Evolutionary conservation across 2,329 filamentous ascomycete species (phyloP).

Genomic region (Thielaviopsis ethacetica): DNA sequence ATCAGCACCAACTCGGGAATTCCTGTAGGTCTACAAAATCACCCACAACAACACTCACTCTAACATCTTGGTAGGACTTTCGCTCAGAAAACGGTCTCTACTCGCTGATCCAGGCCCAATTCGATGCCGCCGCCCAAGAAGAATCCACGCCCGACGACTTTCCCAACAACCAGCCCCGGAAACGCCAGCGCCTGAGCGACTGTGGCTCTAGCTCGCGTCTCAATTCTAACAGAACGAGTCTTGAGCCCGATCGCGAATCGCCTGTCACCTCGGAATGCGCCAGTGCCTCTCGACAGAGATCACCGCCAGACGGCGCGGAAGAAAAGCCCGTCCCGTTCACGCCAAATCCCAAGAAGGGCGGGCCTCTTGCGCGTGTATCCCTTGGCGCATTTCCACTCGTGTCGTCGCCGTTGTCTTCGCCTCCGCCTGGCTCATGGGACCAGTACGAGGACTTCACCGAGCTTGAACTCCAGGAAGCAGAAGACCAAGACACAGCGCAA

Average conservation of each 20-base stretch:
- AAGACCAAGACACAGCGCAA: slow-evolving; percentile 29
- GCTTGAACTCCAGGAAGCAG: slow-evolving; percentile 21
- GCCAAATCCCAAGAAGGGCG: slow-evolving; percentile 1
- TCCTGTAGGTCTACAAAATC: slow-evolving; percentile 31
- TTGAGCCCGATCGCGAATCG: slow-evolving; percentile 8
- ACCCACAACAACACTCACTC: neutral
- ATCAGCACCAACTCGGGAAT: slow-evolving; percentile 65
- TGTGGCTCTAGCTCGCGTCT: slow-evolving; percentile 16
- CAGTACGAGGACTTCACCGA: slow-evolving; percentile 26
- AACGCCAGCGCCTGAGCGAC: slow-evolving; percentile 19
- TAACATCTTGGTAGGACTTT: slow-evolving; percentile 39
- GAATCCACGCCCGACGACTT: slow-evolving; percentile 13
- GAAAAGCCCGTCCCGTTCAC: slow-evolving; percentile 2
- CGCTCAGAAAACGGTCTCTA: slow-evolving; percentile 58
- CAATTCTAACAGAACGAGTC: slow-evolving; percentile 13
- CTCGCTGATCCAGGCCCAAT: slow-evolving; percentile 52
- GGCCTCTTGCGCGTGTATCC: slow-evolving; percentile 6
- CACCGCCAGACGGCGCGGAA: neutral
- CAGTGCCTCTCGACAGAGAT: slow-evolving; percentile 10
- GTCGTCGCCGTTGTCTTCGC: slow-evolving; percentile 42
- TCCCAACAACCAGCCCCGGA: slow-evolving; percentile 12
- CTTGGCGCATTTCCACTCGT: slow-evolving; percentile 14
- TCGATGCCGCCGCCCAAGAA: slow-evolving; percentile 32
- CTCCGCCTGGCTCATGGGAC: slow-evolving; percentile 36
- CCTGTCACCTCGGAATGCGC: slow-evolving; percentile 8